Evolutionary conservation across 345 rosid genomes (phyloP), one percentile per base, ranked within the genome.

Genomic region (Euphorbia peplus): DNA sequence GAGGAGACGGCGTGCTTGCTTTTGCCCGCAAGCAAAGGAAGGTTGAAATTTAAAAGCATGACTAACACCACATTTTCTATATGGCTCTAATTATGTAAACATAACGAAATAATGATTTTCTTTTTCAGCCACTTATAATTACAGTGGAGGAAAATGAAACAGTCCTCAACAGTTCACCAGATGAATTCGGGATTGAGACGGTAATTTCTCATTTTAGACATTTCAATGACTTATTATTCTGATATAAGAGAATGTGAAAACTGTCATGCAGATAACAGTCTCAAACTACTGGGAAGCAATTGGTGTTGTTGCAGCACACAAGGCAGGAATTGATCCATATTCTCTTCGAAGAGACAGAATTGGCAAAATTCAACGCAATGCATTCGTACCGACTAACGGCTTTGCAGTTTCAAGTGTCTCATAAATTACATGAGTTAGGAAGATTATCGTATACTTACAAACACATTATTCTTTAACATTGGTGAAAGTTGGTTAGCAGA

Each of bases 251-350:
- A 0, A 13, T 58, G 47, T 35, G 59, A 22, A 56, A 64, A 69
- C 62, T 56, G n/a, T 74, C 22, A 5, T 81, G 76, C 89, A 87
- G 91, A 62, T 87, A 41, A 87, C 58, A 63, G 91, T 81, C 42
- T 71, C 84, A 44, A 87, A 87, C 73, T 84, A 87, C 53, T 87
- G 91, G 88, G 91, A 84, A 78, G 91, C 91, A 0, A 73, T 84
- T n/a, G 91, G 91, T 44, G 82, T 87, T 62, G 70, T 87, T 63
- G 86, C 88, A 53, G 87, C 87, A 66, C 87, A 87, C 35, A 84
- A 83, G 79, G 84, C 88, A 8, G 89, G 91, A 13, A 71, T 87
- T 58, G 79, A 80, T 70, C 87, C 91, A 15, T 22, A 68, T 65
- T 82, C 87, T 60, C 79, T 87, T 42, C 69, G 87, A 52, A 78